Conservation (phyloP, 129 eudicot genomes). For the Lonicera japonica region DNA sequence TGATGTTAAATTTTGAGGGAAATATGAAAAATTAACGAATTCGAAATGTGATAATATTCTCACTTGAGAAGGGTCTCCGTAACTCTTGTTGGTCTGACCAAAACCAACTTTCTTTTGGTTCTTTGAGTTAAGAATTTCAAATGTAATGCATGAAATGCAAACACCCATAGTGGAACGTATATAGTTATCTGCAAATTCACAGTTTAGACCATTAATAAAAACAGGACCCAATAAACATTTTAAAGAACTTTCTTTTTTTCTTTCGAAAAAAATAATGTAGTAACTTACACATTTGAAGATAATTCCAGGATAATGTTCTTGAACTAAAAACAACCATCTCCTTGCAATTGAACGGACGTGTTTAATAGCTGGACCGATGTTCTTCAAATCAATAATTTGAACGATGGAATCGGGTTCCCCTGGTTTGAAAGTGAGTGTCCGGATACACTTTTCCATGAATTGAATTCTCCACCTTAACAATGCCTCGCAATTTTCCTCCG, state of each 20-base stretch:
- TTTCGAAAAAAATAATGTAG: no score
- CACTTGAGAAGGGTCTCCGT: constrained; percentile 87
- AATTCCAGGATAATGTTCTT: constrained; percentile 74
- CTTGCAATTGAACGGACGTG: constrained; percentile 42
- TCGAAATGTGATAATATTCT: constrained; percentile 4
- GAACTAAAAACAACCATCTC: constrained; percentile 43
- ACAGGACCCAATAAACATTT: not conserved
- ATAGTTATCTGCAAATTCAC: constrained; percentile 44
- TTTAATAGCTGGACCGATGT: constrained; percentile 39
- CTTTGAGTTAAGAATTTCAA: constrained; percentile 41
- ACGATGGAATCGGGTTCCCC: constrained; percentile 53
- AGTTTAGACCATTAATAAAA: not conserved
- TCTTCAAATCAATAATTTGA: constrained; percentile 67
- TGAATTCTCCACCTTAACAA: constrained; percentile 66
- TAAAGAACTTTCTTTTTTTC: no score
- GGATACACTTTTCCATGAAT: constrained; percentile 58
- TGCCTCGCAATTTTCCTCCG: constrained; percentile 23
- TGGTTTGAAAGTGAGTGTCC: constrained; percentile 32
- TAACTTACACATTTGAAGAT: constrained; percentile 53
- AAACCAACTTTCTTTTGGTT: constrained; percentile 39
- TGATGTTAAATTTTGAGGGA: not conserved
- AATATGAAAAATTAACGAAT: not conserved
- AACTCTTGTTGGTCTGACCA: constrained; percentile 58
- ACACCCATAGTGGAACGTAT: constrained; percentile 72
- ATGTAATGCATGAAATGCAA: constrained; percentile 55